Evolutionary conservation across 257 asterid genomes (phyloP), one percentile per base, ranked within the genome.

Genomic region (Penstemon eatonii): DNA sequence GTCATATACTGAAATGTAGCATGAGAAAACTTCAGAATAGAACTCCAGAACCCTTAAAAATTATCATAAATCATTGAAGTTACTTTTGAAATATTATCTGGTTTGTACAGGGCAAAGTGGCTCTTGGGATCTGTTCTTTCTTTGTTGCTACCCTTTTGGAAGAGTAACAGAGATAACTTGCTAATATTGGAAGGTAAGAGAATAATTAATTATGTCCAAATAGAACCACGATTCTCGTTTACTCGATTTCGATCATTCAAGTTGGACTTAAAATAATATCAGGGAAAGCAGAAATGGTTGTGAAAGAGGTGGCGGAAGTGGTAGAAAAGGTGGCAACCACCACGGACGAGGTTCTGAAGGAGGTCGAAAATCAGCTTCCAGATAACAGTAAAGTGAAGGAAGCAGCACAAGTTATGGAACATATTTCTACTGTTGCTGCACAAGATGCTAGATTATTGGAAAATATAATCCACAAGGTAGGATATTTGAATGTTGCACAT

Each of bases 91-190:
- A 15, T 15, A 15, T 15, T 15, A 15, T 15, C 18, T 15, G 18
- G 18, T 15, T 67, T 49, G 49, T 65, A 73, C 81, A 87, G 96
- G 96, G 67, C 70, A 47, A 89, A 85, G 74, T 83, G 87, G 86
- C 70, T 87, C 39, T 40, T 87, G 73, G 92, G 91, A 19, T 79
- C 86, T 13, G 44, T 80, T 43, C 37, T 87, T 19, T 61, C 91
- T 60, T 61, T 87, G 7, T 3, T 84, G 49, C 53, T 89, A 37
- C 92, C 96, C 4, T 66, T 83, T 53, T 85, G 88, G 89, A 83
- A 73, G 83, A 73, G 44, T 68, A 86, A 83, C 60, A 80, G 83
- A 87, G 76, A 73, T 11, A 70, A 47, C n/a, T 46, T 85, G 60
- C 73, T 68, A 7, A 75, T 38, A n/a, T 10, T 87, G 15, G 87